A percentile compares a stretch with the other conserved stretches of the same genome.
phyloP scores from a whole-genome alignment of 2,329 filamentous ascomycete species.

The Fusarium albidum region DNA sequence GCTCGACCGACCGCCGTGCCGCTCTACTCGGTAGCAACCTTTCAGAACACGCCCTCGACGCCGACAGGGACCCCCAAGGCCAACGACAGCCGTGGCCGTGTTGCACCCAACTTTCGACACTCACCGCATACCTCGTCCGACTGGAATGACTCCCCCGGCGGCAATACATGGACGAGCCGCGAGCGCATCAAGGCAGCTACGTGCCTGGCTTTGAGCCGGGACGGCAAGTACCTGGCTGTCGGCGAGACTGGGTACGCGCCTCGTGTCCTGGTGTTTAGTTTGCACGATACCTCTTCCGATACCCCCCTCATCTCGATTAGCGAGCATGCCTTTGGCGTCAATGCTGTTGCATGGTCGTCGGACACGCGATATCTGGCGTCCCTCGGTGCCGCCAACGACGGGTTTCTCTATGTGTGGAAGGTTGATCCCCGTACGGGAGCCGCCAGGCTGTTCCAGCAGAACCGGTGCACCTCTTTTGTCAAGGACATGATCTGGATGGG shows the following conservation, averaged over 20 bases:
- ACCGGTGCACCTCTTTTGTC: constrained; percentile 90
- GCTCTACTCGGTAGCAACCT: constrained; percentile 64
- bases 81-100: constrained; percentile 69
- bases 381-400: constrained; percentile 88
- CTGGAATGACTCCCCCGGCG: constrained; percentile 69
- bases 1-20: constrained; percentile 82
- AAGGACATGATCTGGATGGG: constrained; percentile 93
- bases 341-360: constrained; percentile 86
- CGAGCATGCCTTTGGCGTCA: constrained; percentile 91
- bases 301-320: constrained; percentile 83
- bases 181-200: constrained; percentile 96
- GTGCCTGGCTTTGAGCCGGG: constrained; percentile 85
- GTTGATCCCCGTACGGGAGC: constrained; percentile 84
- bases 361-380: constrained; percentile 89
- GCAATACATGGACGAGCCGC: constrained; percentile 84
- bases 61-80: constrained; percentile 66
- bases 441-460: constrained; percentile 81
- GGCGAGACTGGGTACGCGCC: constrained; percentile 96
- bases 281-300: constrained; percentile 82
- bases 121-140: constrained; percentile 56
- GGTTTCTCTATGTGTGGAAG: constrained; percentile 91
- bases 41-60: constrained; percentile 58
- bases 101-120: constrained; percentile 57
- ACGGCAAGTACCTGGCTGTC: constrained; percentile 87
- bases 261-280: constrained; percentile 87